phyloP scores from a whole-genome alignment of 495 filamentous ascomycete genomes.

The Daldinia caldariorum region DNA sequence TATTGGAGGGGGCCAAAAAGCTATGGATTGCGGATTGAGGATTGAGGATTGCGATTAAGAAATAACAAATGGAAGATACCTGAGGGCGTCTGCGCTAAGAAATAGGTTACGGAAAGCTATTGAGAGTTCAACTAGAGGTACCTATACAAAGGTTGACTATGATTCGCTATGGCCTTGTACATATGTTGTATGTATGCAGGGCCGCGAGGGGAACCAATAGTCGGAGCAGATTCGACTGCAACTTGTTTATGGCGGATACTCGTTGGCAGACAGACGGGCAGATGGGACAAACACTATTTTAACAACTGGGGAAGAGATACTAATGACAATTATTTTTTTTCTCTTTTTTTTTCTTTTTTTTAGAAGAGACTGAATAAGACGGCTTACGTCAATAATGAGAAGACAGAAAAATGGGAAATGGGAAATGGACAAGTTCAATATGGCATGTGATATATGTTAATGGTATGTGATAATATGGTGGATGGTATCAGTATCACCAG shows the following conservation, averaged over 20 bases:
- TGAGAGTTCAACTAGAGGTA: slow-evolving; percentile 2
- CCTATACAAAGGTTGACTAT: slow-evolving; percentile 17
- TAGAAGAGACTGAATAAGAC: background rate
- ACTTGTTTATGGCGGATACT: slow-evolving; percentile 26
- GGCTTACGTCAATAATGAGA: background rate
- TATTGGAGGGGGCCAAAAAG: slow-evolving; percentile 13
- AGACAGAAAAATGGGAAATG: background rate
- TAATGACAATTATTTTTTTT: slow-evolving; percentile 1
- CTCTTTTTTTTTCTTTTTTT: too few relatives aligned
- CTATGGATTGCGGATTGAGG: background rate
- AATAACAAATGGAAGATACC: slow-evolving; percentile 7
- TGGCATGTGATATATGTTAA: slow-evolving; percentile 8
- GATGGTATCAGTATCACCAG: background rate
- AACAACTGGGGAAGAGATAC: slow-evolving; percentile 24
- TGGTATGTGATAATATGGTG: background rate
- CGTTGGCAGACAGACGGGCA: too few relatives aligned
- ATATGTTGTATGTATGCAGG: slow-evolving; percentile 26
- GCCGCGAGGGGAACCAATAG: slow-evolving; percentile 33
- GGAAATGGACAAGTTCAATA: background rate
- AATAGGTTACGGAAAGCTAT: slow-evolving; percentile 19
- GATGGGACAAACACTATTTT: slow-evolving; percentile 36
- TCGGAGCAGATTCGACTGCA: slow-evolving; percentile 25
- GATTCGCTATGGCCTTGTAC: slow-evolving; percentile 25
- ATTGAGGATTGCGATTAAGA: slow-evolving; percentile 10
- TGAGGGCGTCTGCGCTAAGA: background rate